Evolutionary conservation across 257 asterid genomes (phyloP).

Genomic region (Plantago elongata): DNA sequence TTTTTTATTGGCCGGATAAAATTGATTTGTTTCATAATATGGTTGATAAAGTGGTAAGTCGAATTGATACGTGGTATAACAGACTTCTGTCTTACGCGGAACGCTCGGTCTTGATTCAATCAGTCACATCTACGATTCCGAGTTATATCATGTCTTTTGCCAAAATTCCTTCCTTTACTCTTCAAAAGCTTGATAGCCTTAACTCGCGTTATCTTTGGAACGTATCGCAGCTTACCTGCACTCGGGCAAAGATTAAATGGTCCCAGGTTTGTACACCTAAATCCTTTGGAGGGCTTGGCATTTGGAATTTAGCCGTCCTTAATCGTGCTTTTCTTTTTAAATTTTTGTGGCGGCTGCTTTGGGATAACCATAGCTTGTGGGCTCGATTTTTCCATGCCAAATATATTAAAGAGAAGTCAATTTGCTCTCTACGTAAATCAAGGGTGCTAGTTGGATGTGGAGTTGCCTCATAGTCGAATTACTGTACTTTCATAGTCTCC

Average conservation of each 20-base stretch:
- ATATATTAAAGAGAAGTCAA: too few relatives aligned
- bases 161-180: background rate
- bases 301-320: background rate
- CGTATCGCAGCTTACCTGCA: background rate
- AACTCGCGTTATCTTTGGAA: background rate
- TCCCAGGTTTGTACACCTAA: background rate
- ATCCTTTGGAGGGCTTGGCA: background rate
- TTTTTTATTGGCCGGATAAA: background rate
- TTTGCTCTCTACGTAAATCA: too few relatives aligned
- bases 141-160: background rate
- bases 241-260: background rate
- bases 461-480: too few relatives aligned
- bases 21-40: background rate
- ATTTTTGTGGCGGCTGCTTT: background rate
- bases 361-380: background rate
- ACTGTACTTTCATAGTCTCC: too few relatives aligned
- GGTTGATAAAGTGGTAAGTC: too few relatives aligned
- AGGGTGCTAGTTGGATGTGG: too few relatives aligned
- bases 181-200: background rate
- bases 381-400: background rate
- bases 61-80: background rate
- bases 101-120: too few relatives aligned
- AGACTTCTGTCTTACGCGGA: background rate
- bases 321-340: background rate
- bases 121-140: background rate